Base-by-base conservation (phyloP, 2,329 filamentous ascomycete species). In the Massarina eburnea region DNA sequence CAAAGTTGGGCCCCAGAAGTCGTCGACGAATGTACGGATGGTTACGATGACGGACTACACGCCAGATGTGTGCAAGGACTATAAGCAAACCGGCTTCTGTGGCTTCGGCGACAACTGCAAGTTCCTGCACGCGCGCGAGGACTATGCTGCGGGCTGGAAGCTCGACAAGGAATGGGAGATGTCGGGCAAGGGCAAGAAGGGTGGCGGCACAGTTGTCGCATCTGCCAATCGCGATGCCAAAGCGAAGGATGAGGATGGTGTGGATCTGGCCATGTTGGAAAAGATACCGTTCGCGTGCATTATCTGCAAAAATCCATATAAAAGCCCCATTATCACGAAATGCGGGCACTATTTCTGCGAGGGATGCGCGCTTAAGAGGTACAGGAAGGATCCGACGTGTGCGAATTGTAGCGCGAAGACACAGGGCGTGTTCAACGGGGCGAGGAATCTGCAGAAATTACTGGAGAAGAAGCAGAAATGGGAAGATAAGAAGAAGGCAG, bases 331-430 rank as follows among this genome's bases (percentile, higher is more conserved):
- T 10, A 76, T 92, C 19, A 97, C 94, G 10, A 87, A 90, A 55
- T 99, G 94, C 57, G 88, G 90, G 0, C 94, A 99, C 69, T 97
- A 97, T 70, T 97, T 97, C 65, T 99, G 94, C 67, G 88, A 96
- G 69, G 78, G 80, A 1, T 99, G 94, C 70, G 94, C 94, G 20
- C 75, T 97, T 58, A 84, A 88, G 66, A 76, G 91, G 54, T 97
- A 96, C 67, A 80, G 88, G 52, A 94, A 89, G 65, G 89, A 91
- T 59, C 91, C 91, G 3, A 83, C 82, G 2, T 97, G 94, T 69
- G 89, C 89, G 2, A 88, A 87, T 3, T 97, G 94, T 67, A 88
- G 89, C 1, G 78, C 85, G 1, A 88, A 90, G 4, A 97, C 91
- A 0, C 85, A 86, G 22, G 94, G 94, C 1, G 89, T 95, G 0